These are phyloP conservation scores for Escovopsis sp. DNA, from an alignment of 2,329 filamentous ascomycete genomes.

Conservation along the genomic window DNA sequence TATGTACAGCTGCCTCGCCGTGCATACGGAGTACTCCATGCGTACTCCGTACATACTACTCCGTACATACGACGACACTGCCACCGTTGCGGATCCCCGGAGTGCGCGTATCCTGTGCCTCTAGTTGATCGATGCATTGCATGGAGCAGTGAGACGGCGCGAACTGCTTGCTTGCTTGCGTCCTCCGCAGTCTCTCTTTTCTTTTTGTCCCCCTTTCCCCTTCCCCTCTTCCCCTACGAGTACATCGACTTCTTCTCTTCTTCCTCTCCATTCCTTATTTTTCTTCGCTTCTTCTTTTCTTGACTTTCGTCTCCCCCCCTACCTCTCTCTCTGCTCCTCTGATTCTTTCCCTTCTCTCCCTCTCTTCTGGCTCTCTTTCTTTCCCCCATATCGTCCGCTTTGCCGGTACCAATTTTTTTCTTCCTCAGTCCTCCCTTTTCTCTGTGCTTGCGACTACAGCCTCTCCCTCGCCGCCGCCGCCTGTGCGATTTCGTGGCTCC, in stretches of 20 bases:
- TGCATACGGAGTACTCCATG: too few relatives aligned
- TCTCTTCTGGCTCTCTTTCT: background rate
- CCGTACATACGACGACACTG: too few relatives aligned
- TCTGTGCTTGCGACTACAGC: background rate
- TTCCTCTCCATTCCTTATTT: background rate
- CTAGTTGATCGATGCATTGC: too few relatives aligned
- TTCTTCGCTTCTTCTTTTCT: background rate
- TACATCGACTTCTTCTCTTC: background rate
- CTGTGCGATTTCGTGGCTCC: background rate
- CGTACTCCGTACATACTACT: too few relatives aligned
- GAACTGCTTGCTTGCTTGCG: background rate
- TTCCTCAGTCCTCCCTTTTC: background rate
- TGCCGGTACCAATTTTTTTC: background rate
- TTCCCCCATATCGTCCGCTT: background rate
- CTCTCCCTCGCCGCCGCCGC: too few relatives aligned
- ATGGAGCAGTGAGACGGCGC: slow-evolving; percentile 1
- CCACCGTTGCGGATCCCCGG: too few relatives aligned
- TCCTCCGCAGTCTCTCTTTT: slow-evolving; percentile 1
- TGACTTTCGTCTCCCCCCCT: slow-evolving; percentile 4
- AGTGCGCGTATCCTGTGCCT: too few relatives aligned
- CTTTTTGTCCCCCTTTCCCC: slow-evolving; percentile 1
- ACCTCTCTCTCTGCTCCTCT: too few relatives aligned
- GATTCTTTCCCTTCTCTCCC: background rate
- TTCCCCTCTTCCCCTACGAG: slow-evolving; percentile 1
- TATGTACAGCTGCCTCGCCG: too few relatives aligned